These are phyloP conservation scores for Amanita molliuscula DNA, from an alignment of 768 basidiomycete species.

Conservation along the genomic window DNA sequence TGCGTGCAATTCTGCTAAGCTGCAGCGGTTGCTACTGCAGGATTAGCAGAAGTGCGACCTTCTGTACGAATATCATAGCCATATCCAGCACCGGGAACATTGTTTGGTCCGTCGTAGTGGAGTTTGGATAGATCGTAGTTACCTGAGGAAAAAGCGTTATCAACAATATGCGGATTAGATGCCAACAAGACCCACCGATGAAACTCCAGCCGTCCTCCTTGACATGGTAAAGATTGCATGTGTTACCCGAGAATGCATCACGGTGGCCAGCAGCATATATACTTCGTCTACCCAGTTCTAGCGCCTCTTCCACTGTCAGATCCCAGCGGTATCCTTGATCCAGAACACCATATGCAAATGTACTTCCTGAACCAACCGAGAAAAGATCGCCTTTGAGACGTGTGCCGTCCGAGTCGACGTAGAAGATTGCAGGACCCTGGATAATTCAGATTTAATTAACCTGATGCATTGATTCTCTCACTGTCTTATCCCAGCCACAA, in stretches of 20 bases:
- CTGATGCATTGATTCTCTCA: slow-evolving; percentile 21
- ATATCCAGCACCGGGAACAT: slow-evolving; percentile 60
- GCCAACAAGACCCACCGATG: slow-evolving; percentile 53
- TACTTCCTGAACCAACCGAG: slow-evolving; percentile 96
- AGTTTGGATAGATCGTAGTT: slow-evolving; percentile 87
- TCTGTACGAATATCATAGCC: slow-evolving; percentile 69
- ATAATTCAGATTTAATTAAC: slow-evolving; percentile 3
- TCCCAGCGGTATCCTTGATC: slow-evolving; percentile 96
- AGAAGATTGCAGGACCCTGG: slow-evolving; percentile 89
- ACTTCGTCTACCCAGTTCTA: slow-evolving; percentile 85
- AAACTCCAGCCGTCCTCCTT: slow-evolving; percentile 94
- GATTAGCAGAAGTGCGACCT: slow-evolving; percentile 43
- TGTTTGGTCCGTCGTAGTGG: slow-evolving; percentile 83
- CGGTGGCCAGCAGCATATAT: slow-evolving; percentile 97
- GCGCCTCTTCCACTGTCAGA: slow-evolving; percentile 84
- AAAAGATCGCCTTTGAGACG: slow-evolving; percentile 96
- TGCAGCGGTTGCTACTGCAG: slow-evolving; percentile 18
- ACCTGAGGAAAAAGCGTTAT: slow-evolving; percentile 32
- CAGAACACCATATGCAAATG: slow-evolving; percentile 97
- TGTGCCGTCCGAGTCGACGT: slow-evolving; percentile 96
- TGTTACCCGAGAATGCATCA: slow-evolving; percentile 94
- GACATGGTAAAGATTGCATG: slow-evolving; percentile 92
- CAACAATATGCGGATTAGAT: background rate
- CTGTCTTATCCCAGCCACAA: slow-evolving; percentile 99
- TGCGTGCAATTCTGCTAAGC: slow-evolving; percentile 9